These are phyloP conservation scores for Brettanomyces naardenensis DNA, from an alignment of 805 yeast species.

Conservation along the genomic window DNA sequence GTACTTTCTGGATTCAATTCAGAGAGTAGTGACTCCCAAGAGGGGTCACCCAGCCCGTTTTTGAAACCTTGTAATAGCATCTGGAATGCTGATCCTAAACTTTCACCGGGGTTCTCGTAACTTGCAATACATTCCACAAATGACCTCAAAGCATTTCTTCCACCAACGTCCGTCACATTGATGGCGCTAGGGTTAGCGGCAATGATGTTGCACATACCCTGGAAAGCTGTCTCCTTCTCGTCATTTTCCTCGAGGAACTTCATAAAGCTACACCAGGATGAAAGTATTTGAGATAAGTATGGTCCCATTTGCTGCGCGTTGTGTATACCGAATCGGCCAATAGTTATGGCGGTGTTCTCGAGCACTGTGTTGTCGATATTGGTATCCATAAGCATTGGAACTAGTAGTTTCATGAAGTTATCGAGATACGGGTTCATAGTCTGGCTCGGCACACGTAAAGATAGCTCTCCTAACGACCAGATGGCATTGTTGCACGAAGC, in stretches of 20 bases:
- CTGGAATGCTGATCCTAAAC: constrained; percentile 35
- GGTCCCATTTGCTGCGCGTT: constrained; percentile 53
- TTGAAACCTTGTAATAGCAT: constrained; percentile 39
- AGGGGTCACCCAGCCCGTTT: constrained; percentile 35
- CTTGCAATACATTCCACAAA: constrained; percentile 54
- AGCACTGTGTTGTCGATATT: constrained; percentile 56
- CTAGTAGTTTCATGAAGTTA: constrained; percentile 46
- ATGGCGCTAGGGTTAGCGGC: constrained; percentile 61
- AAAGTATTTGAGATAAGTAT: constrained; percentile 48
- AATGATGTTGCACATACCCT: constrained; percentile 72
- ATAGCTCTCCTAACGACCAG: constrained; percentile 89
- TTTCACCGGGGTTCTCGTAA: constrained; percentile 43
- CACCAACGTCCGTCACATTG: constrained; percentile 34
- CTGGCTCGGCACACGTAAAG: constrained; percentile 44
- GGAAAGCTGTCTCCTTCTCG: constrained; percentile 82
- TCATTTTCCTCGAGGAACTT: constrained; percentile 64
- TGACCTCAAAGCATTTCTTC: constrained; percentile 38
- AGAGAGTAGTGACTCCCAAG: constrained; percentile 16
- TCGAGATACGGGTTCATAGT: constrained; percentile 44
- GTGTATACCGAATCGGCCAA: constrained; percentile 75
- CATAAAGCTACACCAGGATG: constrained; percentile 67
- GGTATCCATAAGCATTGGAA: constrained; percentile 48
- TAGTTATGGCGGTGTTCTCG: constrained; percentile 84
- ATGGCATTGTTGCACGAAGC: constrained; percentile 83
- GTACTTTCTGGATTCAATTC: constrained; percentile 15